A percentile compares a stretch with the other conserved stretches of the same genome.
Evolutionary conservation across 108 stramenopile genomes (phyloP).

Genomic region (Conticribra guillardii): DNA sequence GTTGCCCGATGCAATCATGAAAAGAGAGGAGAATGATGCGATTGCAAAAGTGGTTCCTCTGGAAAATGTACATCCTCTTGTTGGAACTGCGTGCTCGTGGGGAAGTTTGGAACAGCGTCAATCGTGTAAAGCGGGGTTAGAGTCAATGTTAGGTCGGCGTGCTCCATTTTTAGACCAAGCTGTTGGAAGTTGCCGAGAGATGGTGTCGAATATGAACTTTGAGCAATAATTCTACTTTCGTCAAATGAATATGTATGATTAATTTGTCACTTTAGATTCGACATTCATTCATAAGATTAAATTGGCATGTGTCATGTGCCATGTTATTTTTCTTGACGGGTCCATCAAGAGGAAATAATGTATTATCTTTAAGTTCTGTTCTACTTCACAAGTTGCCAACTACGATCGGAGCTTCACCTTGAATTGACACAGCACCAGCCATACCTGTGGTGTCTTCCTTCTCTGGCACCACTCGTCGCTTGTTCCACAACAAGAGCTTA

Average conservation of each 20-base stretch:
- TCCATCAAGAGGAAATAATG: too few species aligned
- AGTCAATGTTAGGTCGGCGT: slow-evolving; percentile 6
- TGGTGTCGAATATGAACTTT: too few species aligned
- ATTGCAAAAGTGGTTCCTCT: background rate
- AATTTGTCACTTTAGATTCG: too few species aligned
- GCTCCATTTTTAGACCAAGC: background rate
- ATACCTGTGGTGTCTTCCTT: slow-evolving; percentile 11
- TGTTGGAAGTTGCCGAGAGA: background rate
- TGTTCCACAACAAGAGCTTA: slow-evolving; percentile 89
- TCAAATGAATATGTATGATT: too few species aligned
- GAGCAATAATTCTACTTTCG: too few species aligned
- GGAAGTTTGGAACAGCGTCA: background rate
- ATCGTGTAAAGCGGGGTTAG: slow-evolving; percentile 12
- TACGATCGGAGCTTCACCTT: slow-evolving; percentile 26
- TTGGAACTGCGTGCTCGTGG: slow-evolving; percentile 13
- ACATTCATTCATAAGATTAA: background rate
- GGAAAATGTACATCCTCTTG: slow-evolving; percentile 6
- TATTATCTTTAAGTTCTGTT: background rate
- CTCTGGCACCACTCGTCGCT: slow-evolving; percentile 58
- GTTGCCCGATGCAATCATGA: background rate
- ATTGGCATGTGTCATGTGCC: background rate
- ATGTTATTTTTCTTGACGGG: too few species aligned
- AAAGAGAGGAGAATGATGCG: too few species aligned
- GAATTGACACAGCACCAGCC: slow-evolving; percentile 21
- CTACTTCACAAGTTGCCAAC: slow-evolving; percentile 2